A percentile compares a stretch with the other conserved stretches of the same genome.
These are phyloP conservation scores for Syzygium oleosum DNA, from an alignment of 345 rosid species.

Conservation along the genomic window DNA sequence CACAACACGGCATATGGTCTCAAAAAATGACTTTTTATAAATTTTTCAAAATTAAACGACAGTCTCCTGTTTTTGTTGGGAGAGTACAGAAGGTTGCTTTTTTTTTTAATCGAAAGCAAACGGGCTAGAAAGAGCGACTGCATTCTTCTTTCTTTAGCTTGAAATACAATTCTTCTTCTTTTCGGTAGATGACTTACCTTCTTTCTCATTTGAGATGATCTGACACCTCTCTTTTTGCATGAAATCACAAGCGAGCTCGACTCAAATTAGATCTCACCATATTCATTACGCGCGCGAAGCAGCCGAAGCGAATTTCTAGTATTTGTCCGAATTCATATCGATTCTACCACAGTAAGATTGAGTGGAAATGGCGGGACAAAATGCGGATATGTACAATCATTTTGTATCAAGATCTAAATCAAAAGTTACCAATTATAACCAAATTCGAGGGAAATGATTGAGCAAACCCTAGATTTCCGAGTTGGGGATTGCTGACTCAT, in stretches of 20 bases:
- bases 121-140: no score
- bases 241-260: no score
- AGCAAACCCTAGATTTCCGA: background rate
- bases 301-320: no score
- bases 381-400: background rate
- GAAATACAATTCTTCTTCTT: background rate
- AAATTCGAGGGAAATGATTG: background rate
- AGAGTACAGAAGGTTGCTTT: background rate
- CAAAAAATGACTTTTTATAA: background rate
- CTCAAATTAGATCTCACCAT: no score
- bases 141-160: background rate
- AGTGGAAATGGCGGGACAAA: no score
- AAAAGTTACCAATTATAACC: background rate
- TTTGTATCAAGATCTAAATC: background rate
- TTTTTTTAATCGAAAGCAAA: background rate
- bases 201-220: background rate
- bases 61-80: fast-evolving
- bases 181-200: background rate
- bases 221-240: no score
- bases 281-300: no score
- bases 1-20: background rate
- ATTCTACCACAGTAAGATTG: no score
- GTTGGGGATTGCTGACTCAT: background rate
- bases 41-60: background rate
- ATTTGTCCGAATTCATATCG: no score